Conservation (phyloP, 495 filamentous ascomycete genomes). For the Talaromyces trachyspermus region DNA sequence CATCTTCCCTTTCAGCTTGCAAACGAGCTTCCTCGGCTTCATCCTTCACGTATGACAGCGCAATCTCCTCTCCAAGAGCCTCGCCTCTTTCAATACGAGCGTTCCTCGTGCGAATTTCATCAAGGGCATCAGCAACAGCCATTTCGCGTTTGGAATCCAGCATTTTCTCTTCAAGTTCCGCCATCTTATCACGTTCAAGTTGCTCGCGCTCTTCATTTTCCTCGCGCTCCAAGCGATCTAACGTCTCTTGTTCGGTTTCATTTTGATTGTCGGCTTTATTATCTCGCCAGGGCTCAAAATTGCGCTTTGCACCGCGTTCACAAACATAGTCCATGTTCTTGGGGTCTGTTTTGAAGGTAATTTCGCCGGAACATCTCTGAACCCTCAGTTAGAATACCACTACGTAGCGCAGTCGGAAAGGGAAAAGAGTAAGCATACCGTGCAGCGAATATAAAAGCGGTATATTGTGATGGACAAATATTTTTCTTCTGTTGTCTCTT, state of each 20-base stretch:
- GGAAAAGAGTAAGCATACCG: conserved; percentile 50
- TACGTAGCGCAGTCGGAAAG: background rate
- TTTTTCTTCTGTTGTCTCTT: conserved; percentile 86
- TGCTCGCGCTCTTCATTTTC: conserved; percentile 50
- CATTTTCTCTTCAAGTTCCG: conserved; percentile 73
- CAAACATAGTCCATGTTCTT: conserved; percentile 89
- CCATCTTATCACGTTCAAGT: conserved; percentile 64
- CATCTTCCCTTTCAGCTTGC: conserved; percentile 71
- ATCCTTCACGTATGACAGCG: conserved; percentile 33
- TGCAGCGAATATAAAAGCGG: conserved; percentile 94
- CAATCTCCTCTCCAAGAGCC: conserved; percentile 42
- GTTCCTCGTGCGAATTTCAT: conserved; percentile 89
- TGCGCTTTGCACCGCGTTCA: conserved; percentile 81
- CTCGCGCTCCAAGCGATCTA: conserved; percentile 77
- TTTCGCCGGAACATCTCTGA: conserved; percentile 68
- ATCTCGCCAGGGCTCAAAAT: conserved; percentile 85
- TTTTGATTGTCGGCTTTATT: conserved; percentile 41
- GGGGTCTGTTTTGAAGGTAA: conserved; percentile 92
- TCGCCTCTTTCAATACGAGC: conserved; percentile 72
- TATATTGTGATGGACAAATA: conserved; percentile 87
- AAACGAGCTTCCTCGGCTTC: conserved; percentile 50
- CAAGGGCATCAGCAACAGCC: conserved; percentile 91
- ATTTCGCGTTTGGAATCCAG: conserved; percentile 94
- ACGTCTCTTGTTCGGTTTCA: conserved; percentile 78
- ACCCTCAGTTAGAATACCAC: conserved; percentile 1